Evolutionary conservation across 2,329 filamentous ascomycete species (phyloP), one percentile per base, ranked within the genome.

Genomic region (Sporothrix dimorphospora): DNA sequence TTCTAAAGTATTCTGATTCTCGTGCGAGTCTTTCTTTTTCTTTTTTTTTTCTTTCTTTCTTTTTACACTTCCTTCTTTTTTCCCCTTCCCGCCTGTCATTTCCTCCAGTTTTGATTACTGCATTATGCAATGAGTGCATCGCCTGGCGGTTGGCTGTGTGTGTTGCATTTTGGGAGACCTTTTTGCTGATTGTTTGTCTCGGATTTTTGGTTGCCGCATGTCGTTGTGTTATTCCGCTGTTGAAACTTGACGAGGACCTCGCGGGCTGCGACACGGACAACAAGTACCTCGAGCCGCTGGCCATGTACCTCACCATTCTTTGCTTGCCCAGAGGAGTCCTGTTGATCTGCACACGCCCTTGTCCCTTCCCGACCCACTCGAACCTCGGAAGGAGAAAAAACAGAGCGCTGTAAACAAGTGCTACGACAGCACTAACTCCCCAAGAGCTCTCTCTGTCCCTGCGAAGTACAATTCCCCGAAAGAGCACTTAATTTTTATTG

Each of bases 101-200:
- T 55, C 53, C n/a, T 53, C 11, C 42, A 11, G 9, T 51, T 63
- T 70, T 70, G 40, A 34, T 70, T 49, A 42, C 69, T 51, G 40
- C 27, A 30, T 70, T 63, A 70, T 63, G 67, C 67, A 59, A 53
- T 69, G 47, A 51, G 45, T 21, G 65, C 45, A 68, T 51, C 47
- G 65, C 40, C 27, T 19, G 21, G 19, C 27, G 65, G 65, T 53
- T 53, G 65, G 65, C 53, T 40, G 65, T 21, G 12, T 65, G 38
- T 45, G 59, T 42, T 24, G 47, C 24, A 12, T 49, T 49, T 68
- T 38, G 38, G 61, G 9, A 19, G 47, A 7, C 6, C n/a, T 42
- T 30, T 61, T 61, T 65, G 55, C 30, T 59, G 55, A 40, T 59
- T 59, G n/a, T 30, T 3, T 45, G 59, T 65, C 59, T 65, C 38